Base-by-base conservation (phyloP, 2,329 filamentous ascomycete genomes). In the Aureobasidium sp. region DNA sequence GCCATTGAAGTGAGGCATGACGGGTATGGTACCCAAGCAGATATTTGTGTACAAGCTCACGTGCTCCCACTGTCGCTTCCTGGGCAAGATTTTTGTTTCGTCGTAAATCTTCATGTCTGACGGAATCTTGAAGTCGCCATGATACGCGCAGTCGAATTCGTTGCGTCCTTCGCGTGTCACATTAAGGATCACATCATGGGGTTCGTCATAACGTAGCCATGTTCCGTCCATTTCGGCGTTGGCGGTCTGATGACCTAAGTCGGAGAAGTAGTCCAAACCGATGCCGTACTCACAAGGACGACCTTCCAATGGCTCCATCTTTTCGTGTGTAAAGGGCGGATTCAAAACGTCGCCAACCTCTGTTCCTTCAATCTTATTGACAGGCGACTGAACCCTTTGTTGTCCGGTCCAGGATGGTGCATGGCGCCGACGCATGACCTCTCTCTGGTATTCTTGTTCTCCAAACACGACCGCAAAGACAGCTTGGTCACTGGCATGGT, bases 401-500 rank as follows among this genome's bases (percentile, higher is more conserved):
- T 41, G n/a, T 36, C 34, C 9, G 69, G 65, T 27, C 50, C 50
- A 53, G n/a, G 32, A 17, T 8, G 50, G 29, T 5, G 36, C 24
- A 15, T 55, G 51, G 5, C 65, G 65, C 5, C 66, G 65, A 1
- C 43, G 74, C 32, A 69, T 32, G 4, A 67, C 65, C 62, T 71
- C 67, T 26, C 69, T 66, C 63, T 69, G 71, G 17, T 70, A 60
- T 59, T 70, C 66, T 52, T 72, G 69, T 26, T 72, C 66, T 41
- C 71, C 71, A 43, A 69, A 70, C 9, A 73, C 68, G 34, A 69
- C 65, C 20, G 64, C 65, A 56, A 71, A 67, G n/a, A 71, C 67
- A 59, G 74, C 68, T 65, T 79, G 74, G 63, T 80, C 66, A 27
- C 63, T 66, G 13, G 77, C 67, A 37, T 70, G 60, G 64, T 69